Evolutionary conservation across 805 yeast species (phyloP), one percentile per base, ranked within the genome.

Genomic region (Suhomyces sp.): DNA sequence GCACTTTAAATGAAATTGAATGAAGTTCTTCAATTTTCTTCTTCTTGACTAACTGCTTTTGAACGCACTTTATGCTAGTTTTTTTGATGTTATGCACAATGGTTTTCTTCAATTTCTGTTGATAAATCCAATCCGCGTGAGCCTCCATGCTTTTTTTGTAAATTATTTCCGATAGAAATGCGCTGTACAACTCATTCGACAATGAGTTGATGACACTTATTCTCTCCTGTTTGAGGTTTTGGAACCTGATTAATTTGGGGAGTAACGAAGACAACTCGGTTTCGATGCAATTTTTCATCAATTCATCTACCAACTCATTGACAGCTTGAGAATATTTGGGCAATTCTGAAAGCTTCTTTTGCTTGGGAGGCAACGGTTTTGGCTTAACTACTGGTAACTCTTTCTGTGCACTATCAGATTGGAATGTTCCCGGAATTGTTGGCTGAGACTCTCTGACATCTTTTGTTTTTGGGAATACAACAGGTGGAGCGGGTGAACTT

Each of bases 151-250:
- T 66, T 3, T 70, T 64, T 38, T 78, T 65, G 59, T 76, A 82
- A 0, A 81, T 62, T 38, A 79, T 72, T 57, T 87, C 92, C 44
- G 80, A 76, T 42, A 88, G 61, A 59, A 88, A 85, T 0, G 92
- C 88, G 15, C 66, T 61, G 56, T 72, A 86, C 1, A 88, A 63
- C 41, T 84, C 88, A 1, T 66, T 60, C 1, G 85, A 62, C n/a
- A 86, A 67, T 0, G 67, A 53, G 0, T 73, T 63, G 2, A 83
- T 64, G 1, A 74, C 49, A 7, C 54, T 29, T 15, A 35, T 52
- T 23, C 66, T 55, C 54, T 64, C 71, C 45, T 55, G 57, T 48
- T 52, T 48, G 10, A 60, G 49, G 31, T 69, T 63, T 26, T 63
- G 63, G 6, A 49, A 49, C 3, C 60, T 55, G 5, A 71, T 56